Base-by-base conservation (phyloP, 768 basidiomycete genomes). In the Pleurotus giganteus region DNA sequence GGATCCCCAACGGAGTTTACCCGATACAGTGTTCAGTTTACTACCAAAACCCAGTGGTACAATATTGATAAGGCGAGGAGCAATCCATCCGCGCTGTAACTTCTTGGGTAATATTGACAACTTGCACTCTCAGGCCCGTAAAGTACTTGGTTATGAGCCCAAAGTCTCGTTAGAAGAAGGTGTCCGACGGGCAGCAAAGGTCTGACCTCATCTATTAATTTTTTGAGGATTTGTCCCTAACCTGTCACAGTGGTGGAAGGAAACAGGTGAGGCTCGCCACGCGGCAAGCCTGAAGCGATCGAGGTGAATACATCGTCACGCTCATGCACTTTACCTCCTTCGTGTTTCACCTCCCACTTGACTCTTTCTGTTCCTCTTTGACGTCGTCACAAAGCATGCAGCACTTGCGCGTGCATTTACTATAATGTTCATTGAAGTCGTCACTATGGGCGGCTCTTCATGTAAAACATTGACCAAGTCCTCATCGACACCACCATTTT, bases 131-230 rank as follows among this genome's bases (percentile, higher is more conserved):
- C 44, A 60, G 61, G 72, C 80, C 4, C 68, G 76, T 56, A 58
- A 74, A 43, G 65, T 81, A 54, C 64, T 83, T 34, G 81, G 79
- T 1, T 83, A 83, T 62, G 76, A 78, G 60, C 81, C 81, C 1
- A 62, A 74, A 26, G 74, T 80, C 7, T 70, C 77, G 2, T 47
- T 82, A 15, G 70, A 75, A 52, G 80, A 82, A 46, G 81, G 77
- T 2, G 71, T 81, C 63, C 65, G 70, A 64, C 66, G 55, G 24
- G 59, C 55, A 1, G 58, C 54, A 4, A 44, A 56, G 53, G 57
- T 61, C 29, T 8, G 57, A 32, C 17, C 24, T 27, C 21, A 24
- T 12, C 15, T 17, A 21, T 6, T 21, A 39, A 7, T 3, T 13
- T 8, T 36, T 2, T 2, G 31, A 47, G 27, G 13, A 6, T 23